Percentiles rank a stretch among this genome's conserved stretches.
These are phyloP conservation scores for Fusarium austroafricanum DNA, from an alignment of 2,329 filamentous ascomycete genomes.

Conservation along the genomic window DNA sequence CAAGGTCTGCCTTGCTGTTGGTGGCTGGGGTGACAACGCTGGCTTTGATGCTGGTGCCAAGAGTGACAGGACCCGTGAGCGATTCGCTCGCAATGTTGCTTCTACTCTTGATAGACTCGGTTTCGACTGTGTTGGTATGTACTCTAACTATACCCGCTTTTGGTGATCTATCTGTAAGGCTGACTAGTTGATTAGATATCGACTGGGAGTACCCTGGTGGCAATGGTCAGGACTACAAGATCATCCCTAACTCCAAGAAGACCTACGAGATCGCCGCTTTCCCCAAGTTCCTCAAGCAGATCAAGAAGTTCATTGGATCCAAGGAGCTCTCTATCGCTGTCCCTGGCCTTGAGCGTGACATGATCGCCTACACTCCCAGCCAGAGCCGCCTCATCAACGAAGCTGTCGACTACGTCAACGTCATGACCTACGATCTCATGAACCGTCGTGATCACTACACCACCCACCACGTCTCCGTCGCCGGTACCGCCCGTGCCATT, in stretches of 20 bases:
- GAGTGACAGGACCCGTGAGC: conserved; percentile 58
- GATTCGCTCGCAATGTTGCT: conserved; percentile 69
- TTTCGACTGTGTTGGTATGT: conserved; percentile 69
- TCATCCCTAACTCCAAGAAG: conserved; percentile 68
- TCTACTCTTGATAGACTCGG: conserved; percentile 64
- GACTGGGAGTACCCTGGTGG: conserved; percentile 75
- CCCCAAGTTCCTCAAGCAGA: conserved; percentile 68
- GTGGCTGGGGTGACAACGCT: conserved; percentile 71
- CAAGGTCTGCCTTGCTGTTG: conserved; percentile 73
- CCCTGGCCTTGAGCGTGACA: conserved; percentile 70
- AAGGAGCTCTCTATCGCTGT: conserved; percentile 76
- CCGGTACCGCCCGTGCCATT: conserved; percentile 65
- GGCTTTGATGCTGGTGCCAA: conserved; percentile 66
- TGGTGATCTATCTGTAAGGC: rapidly evolving
- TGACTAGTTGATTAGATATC: conserved; percentile 58
- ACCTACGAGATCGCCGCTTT: conserved; percentile 70
- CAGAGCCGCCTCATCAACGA: conserved; percentile 69
- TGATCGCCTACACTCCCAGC: conserved; percentile 72
- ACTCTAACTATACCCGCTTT: rapidly evolving
- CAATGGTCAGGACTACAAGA: conserved; percentile 76
- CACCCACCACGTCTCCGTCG: conserved; percentile 71
- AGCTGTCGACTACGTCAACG: conserved; percentile 73
- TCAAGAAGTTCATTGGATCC: conserved; percentile 68
- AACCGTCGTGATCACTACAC: conserved; percentile 76
- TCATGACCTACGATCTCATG: conserved; percentile 80